Evolutionary conservation across 2,329 filamentous ascomycete species (phyloP), one percentile per base, ranked within the genome.

Genomic region (Cercospora zeina): DNA sequence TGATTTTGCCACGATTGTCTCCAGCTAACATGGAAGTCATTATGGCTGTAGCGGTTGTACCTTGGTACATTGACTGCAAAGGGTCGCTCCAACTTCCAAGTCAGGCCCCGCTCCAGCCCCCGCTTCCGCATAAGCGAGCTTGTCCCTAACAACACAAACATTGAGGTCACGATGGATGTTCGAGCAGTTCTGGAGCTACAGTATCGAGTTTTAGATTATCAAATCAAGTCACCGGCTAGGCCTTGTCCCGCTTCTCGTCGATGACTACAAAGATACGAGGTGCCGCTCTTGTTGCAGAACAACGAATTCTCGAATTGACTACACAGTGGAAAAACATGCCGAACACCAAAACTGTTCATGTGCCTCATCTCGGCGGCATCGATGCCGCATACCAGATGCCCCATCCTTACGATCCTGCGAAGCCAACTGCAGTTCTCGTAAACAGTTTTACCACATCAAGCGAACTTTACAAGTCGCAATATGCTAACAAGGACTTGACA

Each of bases 401-500:
- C 3, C 27, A 65, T 10, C 64, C 70, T 1, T 72, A 74, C 62
- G 71, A 76, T 62, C 11, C 67, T 7, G 59, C 73, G 33, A 83
- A 83, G 67, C 81, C 82, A 4, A 84, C 81, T 0, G 71, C 81
- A 14, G 74, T 83, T 4, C 73, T 83, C 10, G 73, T 84, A 61
- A 82, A 84, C 67, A 79, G 77, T 27, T 82, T 84, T 72, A 79
- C 76, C 42, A 83, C 79, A n/a, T 76, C 77, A 0, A 76, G 77
- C 0, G 76, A 80, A 3, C 75, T 83, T 65, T 74, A 73, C 62
- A 55, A 65, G 27, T 64, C 61, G 45, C 71, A 74, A 54, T 73
- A 67, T 55, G 61, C 61, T 14, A 72, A 74, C 55, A 62, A 64
- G 50, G 59, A 71, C 21, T 68, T 74, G 19, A 72, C 64, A 1